Conservation (phyloP, 208 protist genomes). For the Dictyostelium gargantuum region DNA sequence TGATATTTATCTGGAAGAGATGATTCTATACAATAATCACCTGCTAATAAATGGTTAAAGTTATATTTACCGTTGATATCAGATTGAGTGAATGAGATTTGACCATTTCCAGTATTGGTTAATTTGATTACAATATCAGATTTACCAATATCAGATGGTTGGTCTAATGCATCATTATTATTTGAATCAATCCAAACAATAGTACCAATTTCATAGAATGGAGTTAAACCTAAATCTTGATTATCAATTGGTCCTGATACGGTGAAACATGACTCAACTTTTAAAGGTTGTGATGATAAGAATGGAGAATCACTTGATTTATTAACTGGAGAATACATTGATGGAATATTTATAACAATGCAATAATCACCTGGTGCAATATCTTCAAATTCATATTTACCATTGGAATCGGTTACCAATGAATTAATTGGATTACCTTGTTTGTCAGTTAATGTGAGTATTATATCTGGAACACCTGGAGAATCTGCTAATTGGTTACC, state of each 20-base stretch:
- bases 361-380: conserved; percentile 1
- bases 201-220: background rate
- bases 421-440: background rate
- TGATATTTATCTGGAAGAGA: background rate
- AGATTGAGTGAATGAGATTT: background rate
- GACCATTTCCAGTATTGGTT: background rate
- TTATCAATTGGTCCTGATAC: background rate
- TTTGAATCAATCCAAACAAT: background rate
- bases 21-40: background rate
- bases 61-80: background rate
- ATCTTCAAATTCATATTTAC: background rate
- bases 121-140: background rate
- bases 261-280: background rate
- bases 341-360: background rate
- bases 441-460: background rate
- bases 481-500: background rate
- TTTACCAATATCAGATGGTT: background rate
- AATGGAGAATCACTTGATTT: background rate
- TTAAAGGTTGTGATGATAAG: too few relatives aligned
- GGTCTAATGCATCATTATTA: background rate
- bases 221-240: background rate
- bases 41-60: background rate
- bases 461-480: background rate
- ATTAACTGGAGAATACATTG: background rate
- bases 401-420: background rate